A percentile compares a stretch with the other conserved stretches of the same genome.
Conservation (phyloP, 805 yeast genomes). For the Candida khao-thaluensis region DNA sequence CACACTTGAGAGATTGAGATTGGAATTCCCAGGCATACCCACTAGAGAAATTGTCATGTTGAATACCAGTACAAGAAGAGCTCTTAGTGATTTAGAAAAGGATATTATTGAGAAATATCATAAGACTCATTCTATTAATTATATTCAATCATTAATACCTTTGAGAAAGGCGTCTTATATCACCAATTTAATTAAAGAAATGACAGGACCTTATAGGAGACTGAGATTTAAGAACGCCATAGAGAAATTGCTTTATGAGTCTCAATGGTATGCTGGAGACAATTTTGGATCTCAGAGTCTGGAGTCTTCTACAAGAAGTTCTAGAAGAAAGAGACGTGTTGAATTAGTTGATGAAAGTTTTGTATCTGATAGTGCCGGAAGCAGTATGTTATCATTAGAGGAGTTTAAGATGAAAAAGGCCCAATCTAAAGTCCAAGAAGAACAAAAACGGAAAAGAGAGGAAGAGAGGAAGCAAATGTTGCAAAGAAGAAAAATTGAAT, state of each 20-base stretch:
- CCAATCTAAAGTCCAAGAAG: background rate
- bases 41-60: constrained; percentile 21
- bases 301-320: background rate
- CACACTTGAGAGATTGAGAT: constrained; percentile 11
- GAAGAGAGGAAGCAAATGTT: constrained; percentile 6
- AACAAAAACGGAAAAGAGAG: constrained; percentile 2
- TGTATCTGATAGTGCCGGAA: background rate
- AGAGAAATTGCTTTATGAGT: constrained; percentile 39
- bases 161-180: constrained; percentile 9
- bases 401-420: constrained; percentile 3
- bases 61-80: constrained; percentile 17
- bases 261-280: constrained; percentile 35
- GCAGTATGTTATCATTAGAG: constrained; percentile 3
- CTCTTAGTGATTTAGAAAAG: constrained; percentile 23
- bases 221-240: constrained; percentile 25
- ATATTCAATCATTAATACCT: constrained; percentile 22
- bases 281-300: constrained; percentile 9
- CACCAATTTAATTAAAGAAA: background rate
- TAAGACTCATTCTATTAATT: constrained; percentile 17
- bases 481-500: constrained; percentile 8
- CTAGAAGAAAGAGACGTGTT: constrained; percentile 8
- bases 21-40: constrained; percentile 15
- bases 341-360: constrained; percentile 4
- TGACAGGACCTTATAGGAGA: constrained; percentile 18
- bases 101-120: constrained; percentile 10